Evolutionary conservation across 2,329 filamentous ascomycete species (phyloP).

Genomic region (Nigrospora osmanthi): DNA sequence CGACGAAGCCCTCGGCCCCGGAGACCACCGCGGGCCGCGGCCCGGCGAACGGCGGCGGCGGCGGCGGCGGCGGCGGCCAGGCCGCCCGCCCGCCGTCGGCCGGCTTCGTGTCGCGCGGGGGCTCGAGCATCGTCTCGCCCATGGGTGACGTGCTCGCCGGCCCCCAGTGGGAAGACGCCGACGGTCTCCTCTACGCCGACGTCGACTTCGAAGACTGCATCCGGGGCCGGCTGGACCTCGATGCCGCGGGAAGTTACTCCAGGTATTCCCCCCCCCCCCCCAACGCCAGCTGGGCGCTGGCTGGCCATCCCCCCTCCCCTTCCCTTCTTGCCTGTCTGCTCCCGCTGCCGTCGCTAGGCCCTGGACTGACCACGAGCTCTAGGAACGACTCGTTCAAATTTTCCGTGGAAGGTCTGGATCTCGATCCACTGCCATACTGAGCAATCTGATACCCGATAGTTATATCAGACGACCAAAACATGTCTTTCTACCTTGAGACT

Average conservation of each 20-base stretch:
- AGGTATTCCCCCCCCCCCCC: constrained; percentile 43
- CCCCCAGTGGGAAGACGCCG: constrained; percentile 75
- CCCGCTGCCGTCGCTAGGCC: neutral
- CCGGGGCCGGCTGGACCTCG: constrained; percentile 71
- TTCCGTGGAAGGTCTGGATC: constrained; percentile 48
- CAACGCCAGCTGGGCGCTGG: too few species aligned
- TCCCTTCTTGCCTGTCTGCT: neutral
- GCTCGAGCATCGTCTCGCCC: constrained; percentile 74
- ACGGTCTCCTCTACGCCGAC: constrained; percentile 60
- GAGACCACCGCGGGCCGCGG: neutral
- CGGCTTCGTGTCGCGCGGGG: constrained; percentile 60
- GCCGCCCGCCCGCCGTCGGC: neutral
- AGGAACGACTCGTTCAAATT: constrained; percentile 57
- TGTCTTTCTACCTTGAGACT: too few species aligned
- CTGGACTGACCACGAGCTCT: neutral
- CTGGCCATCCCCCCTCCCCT: neutral
- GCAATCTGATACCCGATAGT: too few species aligned
- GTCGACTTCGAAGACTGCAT: constrained; percentile 86
- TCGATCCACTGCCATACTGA: constrained; percentile 48
- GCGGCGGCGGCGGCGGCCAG: neutral
- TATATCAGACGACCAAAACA: too few species aligned
- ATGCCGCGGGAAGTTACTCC: constrained; percentile 80
- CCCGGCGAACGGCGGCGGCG: constrained; percentile 4
- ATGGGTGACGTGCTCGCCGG: constrained; percentile 72
- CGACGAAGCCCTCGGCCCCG: neutral